Conservation (phyloP, 495 filamentous ascomycete species). For the Penicillium bialowiezense region DNA sequence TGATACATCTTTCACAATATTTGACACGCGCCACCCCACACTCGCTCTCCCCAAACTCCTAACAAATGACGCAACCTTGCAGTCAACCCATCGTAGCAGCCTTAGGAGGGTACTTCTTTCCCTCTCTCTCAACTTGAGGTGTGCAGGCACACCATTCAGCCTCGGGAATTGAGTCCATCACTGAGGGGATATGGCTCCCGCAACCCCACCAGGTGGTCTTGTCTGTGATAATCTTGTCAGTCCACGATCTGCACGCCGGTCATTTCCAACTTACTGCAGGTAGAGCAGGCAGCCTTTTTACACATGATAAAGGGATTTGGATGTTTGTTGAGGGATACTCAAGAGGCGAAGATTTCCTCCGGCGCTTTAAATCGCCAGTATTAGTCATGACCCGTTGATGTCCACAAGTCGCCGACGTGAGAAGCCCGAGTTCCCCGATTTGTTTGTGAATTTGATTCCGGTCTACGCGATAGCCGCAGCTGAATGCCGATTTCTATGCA, state of each 20-base stretch:
- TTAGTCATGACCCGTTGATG: slow-evolving; percentile 22
- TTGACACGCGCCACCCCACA: neutral
- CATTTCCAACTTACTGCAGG: slow-evolving; percentile 40
- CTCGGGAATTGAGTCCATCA: slow-evolving; percentile 61
- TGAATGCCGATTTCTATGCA: neutral
- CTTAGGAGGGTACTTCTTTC: slow-evolving; percentile 62
- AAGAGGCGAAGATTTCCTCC: too few relatives aligned
- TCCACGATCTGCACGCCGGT: neutral
- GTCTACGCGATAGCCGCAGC: neutral
- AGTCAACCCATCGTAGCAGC: slow-evolving; percentile 44
- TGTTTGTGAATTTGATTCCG: slow-evolving; percentile 5
- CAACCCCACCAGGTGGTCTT: slow-evolving; percentile 72
- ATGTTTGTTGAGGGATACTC: neutral
- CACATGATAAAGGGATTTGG: slow-evolving; percentile 37
- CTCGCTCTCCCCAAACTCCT: too few relatives aligned
- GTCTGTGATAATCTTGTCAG: slow-evolving; percentile 45
- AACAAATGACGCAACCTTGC: slow-evolving; percentile 19
- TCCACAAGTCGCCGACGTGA: slow-evolving; percentile 17
- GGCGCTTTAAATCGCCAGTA: too few relatives aligned
- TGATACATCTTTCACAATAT: neutral
- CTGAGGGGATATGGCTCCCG: slow-evolving; percentile 62
- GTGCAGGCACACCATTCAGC: slow-evolving; percentile 62
- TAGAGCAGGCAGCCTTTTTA: slow-evolving; percentile 46
- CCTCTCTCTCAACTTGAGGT: slow-evolving; percentile 58
- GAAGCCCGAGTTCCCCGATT: slow-evolving; percentile 31